Conservation (phyloP, 768 basidiomycete genomes). For the Kondoa subrosea region DNA sequence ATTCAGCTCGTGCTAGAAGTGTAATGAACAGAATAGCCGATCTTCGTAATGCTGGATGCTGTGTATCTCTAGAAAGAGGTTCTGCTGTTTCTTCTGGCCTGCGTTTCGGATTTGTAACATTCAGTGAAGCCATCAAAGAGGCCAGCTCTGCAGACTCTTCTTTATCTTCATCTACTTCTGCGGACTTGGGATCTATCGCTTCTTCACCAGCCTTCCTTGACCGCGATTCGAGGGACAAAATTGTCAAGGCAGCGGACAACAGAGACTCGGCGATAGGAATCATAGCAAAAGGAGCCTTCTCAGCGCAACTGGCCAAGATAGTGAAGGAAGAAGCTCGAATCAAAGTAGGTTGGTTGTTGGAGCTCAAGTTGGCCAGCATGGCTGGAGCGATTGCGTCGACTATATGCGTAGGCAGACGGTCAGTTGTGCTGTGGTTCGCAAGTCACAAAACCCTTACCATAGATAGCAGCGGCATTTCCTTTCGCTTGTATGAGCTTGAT, state of each 20-base stretch:
- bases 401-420: slow-evolving; percentile 14
- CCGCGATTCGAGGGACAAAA: slow-evolving; percentile 39
- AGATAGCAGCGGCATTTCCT: slow-evolving; percentile 49
- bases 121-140: slow-evolving; percentile 3
- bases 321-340: slow-evolving; percentile 53
- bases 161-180: neutral
- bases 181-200: neutral
- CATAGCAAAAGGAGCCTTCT: slow-evolving; percentile 47
- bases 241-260: slow-evolving; percentile 51
- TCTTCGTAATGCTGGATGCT: slow-evolving; percentile 63
- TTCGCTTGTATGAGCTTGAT: slow-evolving; percentile 56
- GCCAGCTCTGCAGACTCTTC: slow-evolving; percentile 42
- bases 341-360: slow-evolving; percentile 47
- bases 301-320: slow-evolving; percentile 54
- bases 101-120: slow-evolving; percentile 19
- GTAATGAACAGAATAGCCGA: slow-evolving; percentile 71
- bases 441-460: slow-evolving; percentile 40
- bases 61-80: slow-evolving; percentile 46
- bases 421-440: neutral
- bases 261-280: slow-evolving; percentile 49
- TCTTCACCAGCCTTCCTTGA: neutral
- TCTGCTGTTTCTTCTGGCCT: slow-evolving; percentile 35
- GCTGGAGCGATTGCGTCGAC: slow-evolving; percentile 57
- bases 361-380: slow-evolving; percentile 49
- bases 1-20: slow-evolving; percentile 48